Percentiles rank a stretch among this genome's conserved stretches.
Evolutionary conservation across 2,329 filamentous ascomycete species (phyloP).

Genomic region (Colletotrichum tropicale): DNA sequence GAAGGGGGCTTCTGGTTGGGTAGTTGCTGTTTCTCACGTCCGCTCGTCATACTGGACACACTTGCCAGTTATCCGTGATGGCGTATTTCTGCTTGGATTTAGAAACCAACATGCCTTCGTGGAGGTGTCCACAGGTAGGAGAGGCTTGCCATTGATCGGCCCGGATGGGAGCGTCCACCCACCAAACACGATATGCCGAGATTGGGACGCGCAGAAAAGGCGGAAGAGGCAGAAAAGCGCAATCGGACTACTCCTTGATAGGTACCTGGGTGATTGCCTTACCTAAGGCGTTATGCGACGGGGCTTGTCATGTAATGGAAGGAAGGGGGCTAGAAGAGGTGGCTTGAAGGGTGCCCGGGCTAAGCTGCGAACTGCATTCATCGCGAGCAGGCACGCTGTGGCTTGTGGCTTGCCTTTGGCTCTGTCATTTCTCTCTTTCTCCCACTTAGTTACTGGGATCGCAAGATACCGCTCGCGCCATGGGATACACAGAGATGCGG

Average conservation of each 20-base stretch:
- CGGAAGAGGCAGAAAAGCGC: background rate
- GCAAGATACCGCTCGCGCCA: too few species aligned
- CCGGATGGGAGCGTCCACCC: background rate
- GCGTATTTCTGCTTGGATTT: background rate
- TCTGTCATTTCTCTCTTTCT: background rate
- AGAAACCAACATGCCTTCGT: background rate
- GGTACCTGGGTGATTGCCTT: background rate
- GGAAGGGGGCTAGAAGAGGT: background rate
- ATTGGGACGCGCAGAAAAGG: background rate
- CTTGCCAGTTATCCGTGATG: background rate
- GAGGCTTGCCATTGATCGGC: background rate
- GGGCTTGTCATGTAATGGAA: background rate
- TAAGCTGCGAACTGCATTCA: background rate
- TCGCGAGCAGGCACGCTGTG: background rate
- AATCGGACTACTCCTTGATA: background rate
- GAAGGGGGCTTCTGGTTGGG: background rate
- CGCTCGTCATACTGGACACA: background rate
- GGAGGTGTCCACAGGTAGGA: background rate
- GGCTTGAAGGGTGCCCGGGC: background rate
- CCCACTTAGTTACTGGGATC: background rate
- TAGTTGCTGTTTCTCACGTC: background rate
- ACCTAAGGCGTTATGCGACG: background rate
- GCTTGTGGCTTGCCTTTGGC: conserved; percentile 9
- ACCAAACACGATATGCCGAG: background rate
- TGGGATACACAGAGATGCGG: background rate